Evolutionary conservation across 768 basidiomycete species (phyloP), one percentile per base, ranked within the genome.

Genomic region (Boletus eberwhitei): DNA sequence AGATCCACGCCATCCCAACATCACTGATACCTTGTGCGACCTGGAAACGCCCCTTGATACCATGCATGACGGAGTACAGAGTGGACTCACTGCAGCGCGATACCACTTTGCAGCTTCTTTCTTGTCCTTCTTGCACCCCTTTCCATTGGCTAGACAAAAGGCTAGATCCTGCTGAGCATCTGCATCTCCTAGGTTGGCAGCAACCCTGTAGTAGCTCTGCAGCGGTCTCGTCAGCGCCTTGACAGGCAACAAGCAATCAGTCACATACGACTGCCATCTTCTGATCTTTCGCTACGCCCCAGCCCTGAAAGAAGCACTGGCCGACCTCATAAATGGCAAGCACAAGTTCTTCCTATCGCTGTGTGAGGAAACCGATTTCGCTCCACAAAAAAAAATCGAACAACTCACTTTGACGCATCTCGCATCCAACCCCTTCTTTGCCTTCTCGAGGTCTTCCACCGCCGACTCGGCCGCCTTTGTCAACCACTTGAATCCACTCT

Each of bases 321-420:
- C 90, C 93, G 5, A 95, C 90, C 72, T 95, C 93, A 65, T 93
- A 91, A 43, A 95, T 88, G 1, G 93, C 91, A 21, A 95, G 77
- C 19, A 93, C 86, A 14, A 96, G 80, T 69, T 95, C 93, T 22
- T 78, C 82, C 84, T 92, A 48, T 14, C 40, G 17, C 14, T 2
- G 6, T 1, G 4, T 12, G 22, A 58, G 22, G 17, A 50, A 19
- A n/a, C 41, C 16, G 2, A 34, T 21, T 14, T 29, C 24, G 4
- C 35, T 8, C 14, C 7, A 29, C 31, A 36, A 31, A 42, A 34
- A 39, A 14, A 29, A 32, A 11, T 26, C 11, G 3, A 35, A 46
- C n/a, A 34, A 46, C 71, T 21, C 60, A 84, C 83, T 73, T 77
- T 78, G 17, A 87, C 82, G 0, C 80, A 82, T 42, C 72, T 74